These are phyloP conservation scores for Capsicum rhomboideum DNA, from an alignment of 257 asterid species.

Conservation along the genomic window DNA sequence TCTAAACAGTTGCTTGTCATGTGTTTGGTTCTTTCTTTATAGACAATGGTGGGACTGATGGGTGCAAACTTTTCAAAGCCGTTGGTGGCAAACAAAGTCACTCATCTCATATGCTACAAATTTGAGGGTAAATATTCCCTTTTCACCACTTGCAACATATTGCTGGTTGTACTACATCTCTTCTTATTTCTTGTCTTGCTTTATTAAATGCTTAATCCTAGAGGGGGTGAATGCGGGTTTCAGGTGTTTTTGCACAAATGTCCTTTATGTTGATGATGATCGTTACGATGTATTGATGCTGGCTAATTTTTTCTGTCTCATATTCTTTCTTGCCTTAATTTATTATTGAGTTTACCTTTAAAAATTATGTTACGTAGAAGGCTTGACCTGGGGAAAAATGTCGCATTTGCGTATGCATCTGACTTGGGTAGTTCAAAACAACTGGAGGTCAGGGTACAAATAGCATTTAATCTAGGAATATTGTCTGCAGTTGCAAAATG, in stretches of 20 bases:
- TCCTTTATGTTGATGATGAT: background rate
- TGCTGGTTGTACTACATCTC: background rate
- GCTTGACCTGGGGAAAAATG: background rate
- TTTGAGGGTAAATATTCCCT: conserved; percentile 58
- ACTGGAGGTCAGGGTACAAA: background rate
- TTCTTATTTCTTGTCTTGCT: background rate
- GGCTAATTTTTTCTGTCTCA: background rate
- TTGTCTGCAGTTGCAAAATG: background rate
- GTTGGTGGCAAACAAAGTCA: conserved; percentile 67
- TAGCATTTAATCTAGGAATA: background rate
- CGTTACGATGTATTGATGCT: background rate
- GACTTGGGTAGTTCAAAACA: background rate
- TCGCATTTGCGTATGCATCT: background rate
- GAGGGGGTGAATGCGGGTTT: background rate
- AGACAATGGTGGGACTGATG: conserved; percentile 89
- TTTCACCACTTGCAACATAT: background rate
- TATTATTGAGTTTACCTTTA: background rate
- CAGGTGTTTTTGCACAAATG: background rate
- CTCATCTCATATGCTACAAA: conserved; percentile 97
- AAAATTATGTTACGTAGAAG: background rate
- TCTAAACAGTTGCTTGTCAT: background rate
- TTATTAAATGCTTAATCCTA: background rate
- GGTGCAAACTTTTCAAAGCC: conserved; percentile 92
- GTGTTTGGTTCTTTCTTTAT: conserved; percentile 4
- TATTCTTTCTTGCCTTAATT: background rate